Base-by-base conservation (phyloP, 73 alveolate species). In the Blepharisma japonicum region DNA sequence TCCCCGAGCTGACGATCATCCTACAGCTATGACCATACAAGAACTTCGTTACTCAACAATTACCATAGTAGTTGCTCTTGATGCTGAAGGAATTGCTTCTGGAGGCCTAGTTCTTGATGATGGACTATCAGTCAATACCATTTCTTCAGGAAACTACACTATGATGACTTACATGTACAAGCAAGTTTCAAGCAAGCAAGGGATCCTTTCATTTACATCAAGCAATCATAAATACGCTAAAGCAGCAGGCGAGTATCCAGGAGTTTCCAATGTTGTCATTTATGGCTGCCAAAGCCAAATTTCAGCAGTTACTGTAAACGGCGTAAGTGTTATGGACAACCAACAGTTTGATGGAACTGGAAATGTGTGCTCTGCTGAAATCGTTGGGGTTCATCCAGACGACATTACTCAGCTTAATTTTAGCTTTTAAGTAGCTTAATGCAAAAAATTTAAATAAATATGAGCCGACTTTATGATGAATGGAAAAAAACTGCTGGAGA, bases 391-490 rank as follows among this genome's bases (percentile, higher is more conserved):
- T 20, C 47, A 14, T 2, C 74, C 74, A 61, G 74, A 61, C 23
- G 18, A 20, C 47, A 14, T 9, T 2, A 20, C 14, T 25, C 39
- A 14, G 4, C 23, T 61, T 8, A 25, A 14, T 20, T 18, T 61
- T 14, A 61, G 23, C 74, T 61, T 61, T 61, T 61, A 61, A 25
- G 18, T 61, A 11, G 21, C n/a, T 51, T 51, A 51, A 51, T 32
- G 42, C 42, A 32, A 32, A 32, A 32, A 32, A 32, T 32, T 32
- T 32, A 3, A 32, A 32, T 1, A 1, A 32, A 32, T 32, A 32
- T 32, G 42, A 32, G 42, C 4, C 80, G 80, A 4, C 80, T 70
- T 38, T 70, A 70, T 5, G 80, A 70, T 70, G 80, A 70, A 45
- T 70, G 66, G 56, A 14, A 38, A 39, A 70, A 47, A n/a, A 8